Conservation (phyloP, 2,329 filamentous ascomycete genomes). For the Magnaporthiopsis poae region DNA sequence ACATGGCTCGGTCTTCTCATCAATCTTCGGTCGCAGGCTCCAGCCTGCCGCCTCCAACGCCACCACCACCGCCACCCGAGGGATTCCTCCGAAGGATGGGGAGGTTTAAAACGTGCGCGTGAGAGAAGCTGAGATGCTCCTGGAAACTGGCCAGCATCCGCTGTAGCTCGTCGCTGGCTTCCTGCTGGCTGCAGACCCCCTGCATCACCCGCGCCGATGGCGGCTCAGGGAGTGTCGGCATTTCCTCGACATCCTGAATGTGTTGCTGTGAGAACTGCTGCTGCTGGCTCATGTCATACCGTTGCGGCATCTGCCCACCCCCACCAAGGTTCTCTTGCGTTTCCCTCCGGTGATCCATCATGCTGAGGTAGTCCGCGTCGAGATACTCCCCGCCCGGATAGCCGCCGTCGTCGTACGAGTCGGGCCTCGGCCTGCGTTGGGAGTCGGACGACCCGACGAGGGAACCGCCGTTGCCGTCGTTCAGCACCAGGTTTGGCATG, state of each 20-base stretch:
- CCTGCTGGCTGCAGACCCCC: conserved; percentile 21
- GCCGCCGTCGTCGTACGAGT: conserved; percentile 1
- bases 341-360: conserved; percentile 9
- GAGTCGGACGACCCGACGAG: background rate
- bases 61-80: no score
- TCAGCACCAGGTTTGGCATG: conserved; percentile 15
- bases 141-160: conserved; percentile 24
- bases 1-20: background rate
- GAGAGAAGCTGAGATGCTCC: conserved; percentile 24
- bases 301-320: conserved; percentile 7
- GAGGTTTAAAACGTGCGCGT: conserved; percentile 19
- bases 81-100: conserved; percentile 16
- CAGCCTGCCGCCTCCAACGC: background rate
- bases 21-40: conserved; percentile 2
- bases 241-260: conserved; percentile 3
- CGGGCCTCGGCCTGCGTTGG: conserved; percentile 4
- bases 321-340: conserved; percentile 7
- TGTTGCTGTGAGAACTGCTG: conserved; percentile 4
- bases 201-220: conserved; percentile 42
- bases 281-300: conserved; percentile 11
- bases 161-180: conserved; percentile 24
- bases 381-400: conserved; percentile 15
- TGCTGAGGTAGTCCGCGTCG: conserved; percentile 18
- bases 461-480: conserved; percentile 9
- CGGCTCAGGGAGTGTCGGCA: conserved; percentile 13